Evolutionary conservation across 768 basidiomycete genomes (phyloP).

Genomic region (Rhodotorula graminis): DNA sequence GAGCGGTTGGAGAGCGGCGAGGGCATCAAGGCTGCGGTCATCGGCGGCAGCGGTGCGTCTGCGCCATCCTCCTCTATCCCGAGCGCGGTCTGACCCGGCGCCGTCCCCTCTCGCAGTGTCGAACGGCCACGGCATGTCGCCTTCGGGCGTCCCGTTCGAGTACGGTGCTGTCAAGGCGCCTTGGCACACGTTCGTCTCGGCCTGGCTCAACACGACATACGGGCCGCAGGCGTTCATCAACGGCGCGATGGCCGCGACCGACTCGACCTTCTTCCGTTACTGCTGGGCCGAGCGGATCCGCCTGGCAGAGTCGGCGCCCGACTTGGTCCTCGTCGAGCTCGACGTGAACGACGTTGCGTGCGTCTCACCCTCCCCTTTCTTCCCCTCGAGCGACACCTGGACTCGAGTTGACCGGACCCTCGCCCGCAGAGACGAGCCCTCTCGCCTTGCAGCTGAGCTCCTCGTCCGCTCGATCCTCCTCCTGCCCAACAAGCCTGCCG

Average conservation of each 20-base stretch:
- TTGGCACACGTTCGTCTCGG: slow-evolving; percentile 2
- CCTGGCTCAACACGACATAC: neutral
- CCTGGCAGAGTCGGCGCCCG: neutral
- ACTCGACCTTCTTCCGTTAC: neutral
- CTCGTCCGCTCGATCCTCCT: neutral
- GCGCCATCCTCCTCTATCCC: accelerated
- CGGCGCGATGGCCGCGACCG: neutral
- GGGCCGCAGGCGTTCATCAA: neutral
- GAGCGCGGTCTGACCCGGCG: neutral
- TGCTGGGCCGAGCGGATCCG: slow-evolving; percentile 1
- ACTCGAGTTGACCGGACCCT: too few species aligned
- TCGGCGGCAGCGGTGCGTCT: neutral
- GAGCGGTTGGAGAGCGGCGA: neutral
- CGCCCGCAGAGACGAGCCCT: neutral
- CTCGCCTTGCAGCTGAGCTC: neutral
- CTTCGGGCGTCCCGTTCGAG: neutral
- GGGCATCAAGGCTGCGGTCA: neutral
- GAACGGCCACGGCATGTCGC: neutral
- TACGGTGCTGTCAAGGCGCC: neutral
- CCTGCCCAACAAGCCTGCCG: neutral
- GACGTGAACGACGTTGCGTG: slow-evolving; percentile 1
- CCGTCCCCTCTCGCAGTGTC: neutral
- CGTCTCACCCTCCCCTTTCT: neutral
- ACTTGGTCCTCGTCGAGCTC: slow-evolving; percentile 10
- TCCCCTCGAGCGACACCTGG: neutral